Evolutionary conservation across 768 basidiomycete genomes (phyloP).

Genomic region (Termitomyces sp.): DNA sequence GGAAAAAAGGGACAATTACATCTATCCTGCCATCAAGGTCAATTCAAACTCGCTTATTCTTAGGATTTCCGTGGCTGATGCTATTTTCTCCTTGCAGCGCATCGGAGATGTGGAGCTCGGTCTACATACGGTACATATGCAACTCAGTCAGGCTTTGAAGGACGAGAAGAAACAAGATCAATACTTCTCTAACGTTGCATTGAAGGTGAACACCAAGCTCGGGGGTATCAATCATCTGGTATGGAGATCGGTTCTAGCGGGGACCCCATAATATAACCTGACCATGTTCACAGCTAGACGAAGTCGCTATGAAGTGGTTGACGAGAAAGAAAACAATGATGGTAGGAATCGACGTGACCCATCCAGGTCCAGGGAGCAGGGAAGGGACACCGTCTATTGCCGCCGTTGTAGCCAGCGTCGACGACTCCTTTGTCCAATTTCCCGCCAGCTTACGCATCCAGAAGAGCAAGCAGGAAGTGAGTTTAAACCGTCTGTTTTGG

Average conservation of each 20-base stretch:
- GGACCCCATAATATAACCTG: neutral
- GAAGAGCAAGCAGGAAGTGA: constrained; percentile 45
- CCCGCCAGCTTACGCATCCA: constrained; percentile 75
- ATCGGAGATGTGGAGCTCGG: constrained; percentile 74
- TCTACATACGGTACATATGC: constrained; percentile 73
- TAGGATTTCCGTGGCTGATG: neutral
- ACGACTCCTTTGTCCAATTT: constrained; percentile 69
- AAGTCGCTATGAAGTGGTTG: constrained; percentile 58
- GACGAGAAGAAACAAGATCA: constrained; percentile 63
- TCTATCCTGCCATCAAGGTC: constrained; percentile 80
- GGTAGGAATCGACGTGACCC: constrained; percentile 83
- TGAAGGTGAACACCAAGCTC: constrained; percentile 83
- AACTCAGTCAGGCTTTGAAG: constrained; percentile 54
- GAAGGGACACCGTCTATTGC: constrained; percentile 80
- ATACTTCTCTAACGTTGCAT: constrained; percentile 77
- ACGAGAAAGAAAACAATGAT: constrained; percentile 71
- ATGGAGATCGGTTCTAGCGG: constrained; percentile 2
- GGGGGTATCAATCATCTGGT: constrained; percentile 75
- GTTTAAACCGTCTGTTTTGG: neutral
- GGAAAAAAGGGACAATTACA: constrained; percentile 62
- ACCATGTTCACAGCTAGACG: constrained; percentile 40
- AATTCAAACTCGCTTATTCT: neutral
- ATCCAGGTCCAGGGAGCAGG: constrained; percentile 64
- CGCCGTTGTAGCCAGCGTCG: constrained; percentile 76
- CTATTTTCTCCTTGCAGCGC: constrained; percentile 30